Conservation (phyloP, 2,329 filamentous ascomycete genomes). For the Xylariaceae sp. region DNA sequence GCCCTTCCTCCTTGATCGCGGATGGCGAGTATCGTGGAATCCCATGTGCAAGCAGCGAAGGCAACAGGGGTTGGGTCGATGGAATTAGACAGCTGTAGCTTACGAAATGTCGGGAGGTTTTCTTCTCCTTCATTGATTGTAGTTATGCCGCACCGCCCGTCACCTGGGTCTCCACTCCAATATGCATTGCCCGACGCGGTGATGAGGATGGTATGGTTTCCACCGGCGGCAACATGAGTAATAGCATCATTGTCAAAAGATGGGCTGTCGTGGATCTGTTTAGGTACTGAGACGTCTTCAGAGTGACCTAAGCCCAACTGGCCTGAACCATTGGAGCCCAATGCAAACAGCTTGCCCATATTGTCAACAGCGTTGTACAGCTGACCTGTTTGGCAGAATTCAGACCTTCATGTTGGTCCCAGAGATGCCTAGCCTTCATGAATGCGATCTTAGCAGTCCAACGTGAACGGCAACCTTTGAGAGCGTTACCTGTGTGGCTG, state of each 20-base stretch:
- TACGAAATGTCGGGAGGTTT: slow-evolving; percentile 38
- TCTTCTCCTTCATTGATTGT: slow-evolving; percentile 26
- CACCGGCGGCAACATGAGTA: slow-evolving; percentile 58
- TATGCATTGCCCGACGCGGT: slow-evolving; percentile 58
- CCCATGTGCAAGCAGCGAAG: slow-evolving; percentile 73
- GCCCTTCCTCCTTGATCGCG: slow-evolving; percentile 42
- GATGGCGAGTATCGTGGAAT: slow-evolving; percentile 63
- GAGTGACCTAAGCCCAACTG: slow-evolving; percentile 70
- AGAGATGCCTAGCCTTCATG: too few relatives aligned
- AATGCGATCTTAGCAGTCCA: too few relatives aligned
- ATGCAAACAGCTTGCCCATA: slow-evolving; percentile 60
- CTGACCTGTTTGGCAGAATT: neutral
- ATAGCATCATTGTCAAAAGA: slow-evolving; percentile 36
- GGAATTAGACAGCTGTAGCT: slow-evolving; percentile 35
- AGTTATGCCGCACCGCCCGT: slow-evolving; percentile 53
- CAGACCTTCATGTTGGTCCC: neutral
- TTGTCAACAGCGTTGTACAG: neutral
- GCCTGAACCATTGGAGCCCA: slow-evolving; percentile 74
- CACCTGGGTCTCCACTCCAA: slow-evolving; percentile 60
- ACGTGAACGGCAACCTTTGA: too few relatives aligned
- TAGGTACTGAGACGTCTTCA: slow-evolving; percentile 68
- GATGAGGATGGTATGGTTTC: slow-evolving; percentile 82
- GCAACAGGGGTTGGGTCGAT: slow-evolving; percentile 28
- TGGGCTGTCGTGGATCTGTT: slow-evolving; percentile 56
- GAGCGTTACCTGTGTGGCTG: slow-evolving; percentile 1